phyloP scores from a whole-genome alignment of 1,284 basidiomycete species.

The Apiotrichum sp. region DNA sequence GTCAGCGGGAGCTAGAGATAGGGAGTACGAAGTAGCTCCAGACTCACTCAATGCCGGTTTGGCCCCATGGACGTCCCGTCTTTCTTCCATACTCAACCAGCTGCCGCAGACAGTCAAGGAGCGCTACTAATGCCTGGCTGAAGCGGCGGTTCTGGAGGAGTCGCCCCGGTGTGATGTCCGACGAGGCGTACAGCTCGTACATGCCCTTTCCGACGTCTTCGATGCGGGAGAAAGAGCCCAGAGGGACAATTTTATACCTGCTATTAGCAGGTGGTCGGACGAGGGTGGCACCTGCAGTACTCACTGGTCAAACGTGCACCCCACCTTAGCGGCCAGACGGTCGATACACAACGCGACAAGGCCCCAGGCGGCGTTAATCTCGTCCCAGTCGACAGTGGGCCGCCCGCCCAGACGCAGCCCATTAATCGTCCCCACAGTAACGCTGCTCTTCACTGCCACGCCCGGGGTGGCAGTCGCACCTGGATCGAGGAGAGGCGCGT shows the following conservation, averaged over 20 bases:
- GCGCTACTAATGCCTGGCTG: slow-evolving; percentile 91
- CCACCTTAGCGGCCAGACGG: slow-evolving; percentile 81
- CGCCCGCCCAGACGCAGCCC: slow-evolving; percentile 84
- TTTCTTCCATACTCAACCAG: slow-evolving; percentile 74
- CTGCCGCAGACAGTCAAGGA: slow-evolving; percentile 89
- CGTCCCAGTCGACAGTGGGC: slow-evolving; percentile 87
- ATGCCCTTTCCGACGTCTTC: slow-evolving; percentile 76
- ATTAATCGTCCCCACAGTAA: slow-evolving; percentile 88
- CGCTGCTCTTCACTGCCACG: slow-evolving; percentile 29
- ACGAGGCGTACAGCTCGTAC: slow-evolving; percentile 83
- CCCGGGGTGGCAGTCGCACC: slow-evolving; percentile 2
- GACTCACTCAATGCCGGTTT: slow-evolving; percentile 55
- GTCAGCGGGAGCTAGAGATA: neutral
- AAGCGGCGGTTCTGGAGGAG: slow-evolving; percentile 90
- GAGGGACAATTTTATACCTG: slow-evolving; percentile 80
- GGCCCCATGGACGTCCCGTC: slow-evolving; percentile 69
- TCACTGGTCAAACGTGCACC: slow-evolving; percentile 77
- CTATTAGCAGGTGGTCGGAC: neutral
- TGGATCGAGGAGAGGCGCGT: slow-evolving; percentile 45
- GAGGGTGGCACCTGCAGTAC: slow-evolving; percentile 19
- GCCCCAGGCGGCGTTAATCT: slow-evolving; percentile 99
- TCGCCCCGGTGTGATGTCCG: slow-evolving; percentile 68
- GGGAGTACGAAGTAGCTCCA: neutral
- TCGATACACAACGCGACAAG: slow-evolving; percentile 87
- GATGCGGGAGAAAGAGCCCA: slow-evolving; percentile 87